These are phyloP conservation scores for Puccinia polysora DNA, from an alignment of 1,284 basidiomycete genomes.

Conservation along the genomic window DNA sequence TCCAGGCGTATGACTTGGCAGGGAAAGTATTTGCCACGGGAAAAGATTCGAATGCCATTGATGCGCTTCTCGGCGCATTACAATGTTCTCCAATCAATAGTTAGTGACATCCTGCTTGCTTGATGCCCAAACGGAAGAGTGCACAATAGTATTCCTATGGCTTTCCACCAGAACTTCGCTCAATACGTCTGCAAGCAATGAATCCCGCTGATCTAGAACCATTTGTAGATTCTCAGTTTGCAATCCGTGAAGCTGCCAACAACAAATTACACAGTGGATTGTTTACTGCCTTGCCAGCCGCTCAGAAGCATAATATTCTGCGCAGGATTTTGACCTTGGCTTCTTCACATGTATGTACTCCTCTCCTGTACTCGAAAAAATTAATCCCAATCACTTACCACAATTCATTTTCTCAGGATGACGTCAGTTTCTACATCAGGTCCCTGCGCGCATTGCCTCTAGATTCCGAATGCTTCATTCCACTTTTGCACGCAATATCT, in stretches of 20 bases:
- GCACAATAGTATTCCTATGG: no score
- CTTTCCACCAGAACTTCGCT: no score
- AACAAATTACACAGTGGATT: conserved; percentile 19
- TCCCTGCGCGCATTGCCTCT: conserved; percentile 23
- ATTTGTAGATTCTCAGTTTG: conserved; percentile 2
- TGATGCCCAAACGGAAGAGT: no score
- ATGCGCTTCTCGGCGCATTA: conserved; percentile 26
- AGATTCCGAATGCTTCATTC: conserved; percentile 5
- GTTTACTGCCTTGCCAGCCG: conserved; percentile 22
- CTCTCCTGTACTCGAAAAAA: background rate
- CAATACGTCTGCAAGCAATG: no score
- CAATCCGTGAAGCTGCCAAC: conserved; percentile 19
- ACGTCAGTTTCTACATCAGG: conserved; percentile 19
- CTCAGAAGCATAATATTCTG: conserved; percentile 29
- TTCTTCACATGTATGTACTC: conserved; percentile 16
- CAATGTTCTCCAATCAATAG: conserved; percentile 12
- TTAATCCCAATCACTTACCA: background rate
- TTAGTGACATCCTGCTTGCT: background rate
- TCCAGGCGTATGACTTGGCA: conserved; percentile 34
- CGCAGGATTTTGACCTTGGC: conserved; percentile 24
- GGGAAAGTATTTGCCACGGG: conserved; percentile 18
- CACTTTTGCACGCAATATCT: conserved; percentile 17
- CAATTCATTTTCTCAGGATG: conserved; percentile 8
- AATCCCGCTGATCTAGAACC: no score
- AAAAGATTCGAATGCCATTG: conserved; percentile 20